A percentile compares a stretch with the other conserved stretches of the same genome.
Conservation (phyloP, 1,284 basidiomycete species). For the Sanghuangporus weigelae region DNA sequence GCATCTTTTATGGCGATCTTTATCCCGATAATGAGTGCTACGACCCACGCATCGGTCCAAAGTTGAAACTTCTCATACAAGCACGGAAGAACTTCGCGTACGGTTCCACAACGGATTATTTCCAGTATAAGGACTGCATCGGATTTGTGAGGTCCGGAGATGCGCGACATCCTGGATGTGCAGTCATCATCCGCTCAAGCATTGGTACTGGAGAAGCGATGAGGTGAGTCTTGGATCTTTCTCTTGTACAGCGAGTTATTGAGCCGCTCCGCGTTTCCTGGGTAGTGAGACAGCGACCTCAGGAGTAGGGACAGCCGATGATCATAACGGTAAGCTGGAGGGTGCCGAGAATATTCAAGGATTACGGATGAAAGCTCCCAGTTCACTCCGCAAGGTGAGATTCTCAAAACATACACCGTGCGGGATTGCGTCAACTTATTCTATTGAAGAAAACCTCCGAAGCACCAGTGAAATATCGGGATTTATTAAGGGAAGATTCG, state of each 20-base stretch:
- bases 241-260: too few relatives aligned
- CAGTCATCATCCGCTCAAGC: conserved; percentile 60
- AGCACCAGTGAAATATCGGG: conserved; percentile 30
- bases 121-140: conserved; percentile 52
- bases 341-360: conserved; percentile 6
- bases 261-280: background rate
- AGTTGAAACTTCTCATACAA: conserved; percentile 48
- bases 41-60: conserved; percentile 43
- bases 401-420: background rate
- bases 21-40: conserved; percentile 68
- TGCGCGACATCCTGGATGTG: conserved; percentile 47
- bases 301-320: background rate
- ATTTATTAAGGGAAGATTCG: conserved; percentile 40
- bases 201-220: conserved; percentile 30
- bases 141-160: conserved; percentile 69
- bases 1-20: conserved; percentile 90
- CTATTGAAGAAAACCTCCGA: background rate
- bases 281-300: background rate
- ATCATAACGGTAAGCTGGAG: background rate
- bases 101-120: conserved; percentile 57
- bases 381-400: background rate
- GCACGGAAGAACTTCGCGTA: conserved; percentile 62
- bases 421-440: background rate
- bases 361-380: conserved; percentile 5
- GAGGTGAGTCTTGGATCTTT: background rate